A percentile compares a stretch with the other conserved stretches of the same genome.
These are phyloP conservation scores for Xenoacremonium recifei DNA, from an alignment of 2,329 filamentous ascomycete species.

Conservation along the genomic window DNA sequence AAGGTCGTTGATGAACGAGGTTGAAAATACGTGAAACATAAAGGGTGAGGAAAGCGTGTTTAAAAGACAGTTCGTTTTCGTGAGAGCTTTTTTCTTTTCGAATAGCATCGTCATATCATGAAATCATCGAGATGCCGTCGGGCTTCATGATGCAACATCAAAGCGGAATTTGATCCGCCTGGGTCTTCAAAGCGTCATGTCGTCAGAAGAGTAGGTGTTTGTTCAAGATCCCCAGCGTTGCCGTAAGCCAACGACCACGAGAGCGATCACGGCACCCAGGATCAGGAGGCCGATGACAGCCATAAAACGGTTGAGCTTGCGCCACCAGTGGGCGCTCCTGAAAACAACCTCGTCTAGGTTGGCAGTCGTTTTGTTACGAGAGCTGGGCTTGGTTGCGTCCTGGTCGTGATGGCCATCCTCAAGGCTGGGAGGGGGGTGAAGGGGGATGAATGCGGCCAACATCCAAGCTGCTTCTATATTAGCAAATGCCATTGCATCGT, in stretches of 20 bases:
- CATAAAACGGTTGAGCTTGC: slow-evolving; percentile 58
- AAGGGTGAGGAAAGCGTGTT: slow-evolving; percentile 10
- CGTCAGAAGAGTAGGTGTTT: slow-evolving; percentile 1
- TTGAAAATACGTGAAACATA: slow-evolving; percentile 19
- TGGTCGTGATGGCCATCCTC: slow-evolving; percentile 50
- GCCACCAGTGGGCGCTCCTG: slow-evolving; percentile 58
- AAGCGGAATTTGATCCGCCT: slow-evolving; percentile 4
- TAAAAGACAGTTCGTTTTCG: slow-evolving; percentile 13
- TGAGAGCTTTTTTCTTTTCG: neutral
- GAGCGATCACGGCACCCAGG: slow-evolving; percentile 49
- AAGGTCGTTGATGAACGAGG: slow-evolving; percentile 8
- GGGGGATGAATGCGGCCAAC: slow-evolving; percentile 70
- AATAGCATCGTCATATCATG: slow-evolving; percentile 19
- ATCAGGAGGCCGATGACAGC: slow-evolving; percentile 54
- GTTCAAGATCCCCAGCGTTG: slow-evolving; percentile 43
- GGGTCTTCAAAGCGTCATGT: slow-evolving; percentile 17
- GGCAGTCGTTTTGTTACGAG: slow-evolving; percentile 34
- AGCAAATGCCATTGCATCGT: slow-evolving; percentile 15
- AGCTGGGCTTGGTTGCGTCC: slow-evolving; percentile 39
- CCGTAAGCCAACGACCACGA: slow-evolving; percentile 51
- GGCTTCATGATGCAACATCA: slow-evolving; percentile 11
- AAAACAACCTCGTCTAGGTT: slow-evolving; percentile 44
- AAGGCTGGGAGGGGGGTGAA: slow-evolving; percentile 58
- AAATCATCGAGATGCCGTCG: slow-evolving; percentile 25
- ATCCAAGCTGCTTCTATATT: slow-evolving; percentile 64